Conservation (phyloP, 164 flowering plant species). For the Vitis riparia region DNA sequence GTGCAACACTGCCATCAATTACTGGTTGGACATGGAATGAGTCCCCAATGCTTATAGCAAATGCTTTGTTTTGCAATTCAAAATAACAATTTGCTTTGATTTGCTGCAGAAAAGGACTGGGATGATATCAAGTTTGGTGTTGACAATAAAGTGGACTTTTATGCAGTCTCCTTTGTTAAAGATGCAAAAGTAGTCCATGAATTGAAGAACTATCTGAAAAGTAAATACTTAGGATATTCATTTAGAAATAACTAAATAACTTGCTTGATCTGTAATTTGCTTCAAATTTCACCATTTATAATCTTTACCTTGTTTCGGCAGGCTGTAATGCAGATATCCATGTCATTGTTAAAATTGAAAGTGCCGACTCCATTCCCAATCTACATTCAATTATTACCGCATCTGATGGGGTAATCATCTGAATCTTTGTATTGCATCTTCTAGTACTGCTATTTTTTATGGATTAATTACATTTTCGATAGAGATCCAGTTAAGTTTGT, state of each 20-base stretch:
- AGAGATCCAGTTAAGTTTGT: not conserved
- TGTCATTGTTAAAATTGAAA: constrained; percentile 84
- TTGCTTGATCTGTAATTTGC: not conserved
- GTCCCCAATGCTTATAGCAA: not conserved
- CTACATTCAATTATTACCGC: constrained; percentile 86
- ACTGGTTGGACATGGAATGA: constrained; percentile 52
- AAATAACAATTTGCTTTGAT: constrained; percentile 2
- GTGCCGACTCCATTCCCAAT: constrained; percentile 93
- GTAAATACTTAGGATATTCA: constrained; percentile 33
- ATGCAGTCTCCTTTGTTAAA: constrained; percentile 97
- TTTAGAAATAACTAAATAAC: no score
- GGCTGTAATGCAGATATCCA: constrained; percentile 82
- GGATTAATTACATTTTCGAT: not conserved
- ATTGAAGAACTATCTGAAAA: constrained; percentile 78
- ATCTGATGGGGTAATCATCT: constrained; percentile 78
- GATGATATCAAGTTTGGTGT: constrained; percentile 97
- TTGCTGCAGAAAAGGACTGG: constrained; percentile 83
- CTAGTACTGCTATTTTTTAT: not conserved
- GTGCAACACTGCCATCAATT: constrained; percentile 96
- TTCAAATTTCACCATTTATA: not conserved
- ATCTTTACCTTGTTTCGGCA: constrained; percentile 31
- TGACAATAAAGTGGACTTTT: constrained; percentile 87
- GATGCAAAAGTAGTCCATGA: constrained; percentile 92
- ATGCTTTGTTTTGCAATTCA: not conserved
- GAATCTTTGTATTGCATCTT: constrained; percentile 13